Evolutionary conservation across 495 filamentous ascomycete genomes (phyloP), one percentile per base, ranked within the genome.

Genomic region (Staphylotrichum tortipilum): DNA sequence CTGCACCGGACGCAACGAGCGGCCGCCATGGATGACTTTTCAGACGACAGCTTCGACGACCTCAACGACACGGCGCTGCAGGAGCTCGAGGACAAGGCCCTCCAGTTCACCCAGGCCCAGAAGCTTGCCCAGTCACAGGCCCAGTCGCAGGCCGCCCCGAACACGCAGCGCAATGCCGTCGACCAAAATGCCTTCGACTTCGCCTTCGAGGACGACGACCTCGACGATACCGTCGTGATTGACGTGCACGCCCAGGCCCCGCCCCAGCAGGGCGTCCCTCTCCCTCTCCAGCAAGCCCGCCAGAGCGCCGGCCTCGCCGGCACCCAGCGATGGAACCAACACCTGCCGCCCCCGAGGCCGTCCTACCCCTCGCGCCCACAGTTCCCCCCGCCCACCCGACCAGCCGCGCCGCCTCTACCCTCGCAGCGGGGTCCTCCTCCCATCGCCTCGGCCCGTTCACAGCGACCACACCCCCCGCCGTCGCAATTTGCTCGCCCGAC

Each of bases 81-180:
- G 44, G 62, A 75, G 49, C 67, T 76, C 36, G 73, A 76, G 49
- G 65, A 73, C 58, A 66, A 68, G 52, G 73, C 73, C 22, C 65
- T 76, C 50, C 67, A 70, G 45, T 64, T 60, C 42, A 76, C 73
- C 23, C 73, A 76, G 41, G 71, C 59, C 37, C 68, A 68, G 40
- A 59, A 52, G 39, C 35, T 52, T 0, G 49, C 49, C 11, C 60
- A 55, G 39, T 51, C 63, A 8, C 69, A 67, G 37, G 49, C 49
- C 11, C 60, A 55, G 39, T 51, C 63, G 9, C 69, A 67, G 37
- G 50, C 39, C 7, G 44, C 31, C 8, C 37, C 35, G 19, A 15
- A 12, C 1, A 28, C 40, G 8, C 30, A 54, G 9, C 31, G 36
- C 12, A 29, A 50, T n/a, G 23, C 24, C 24, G n/a, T n/a, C n/a